Evolutionary conservation across 345 rosid species (phyloP), one percentile per base, ranked within the genome.

Genomic region (Pugionium dolabratum): DNA sequence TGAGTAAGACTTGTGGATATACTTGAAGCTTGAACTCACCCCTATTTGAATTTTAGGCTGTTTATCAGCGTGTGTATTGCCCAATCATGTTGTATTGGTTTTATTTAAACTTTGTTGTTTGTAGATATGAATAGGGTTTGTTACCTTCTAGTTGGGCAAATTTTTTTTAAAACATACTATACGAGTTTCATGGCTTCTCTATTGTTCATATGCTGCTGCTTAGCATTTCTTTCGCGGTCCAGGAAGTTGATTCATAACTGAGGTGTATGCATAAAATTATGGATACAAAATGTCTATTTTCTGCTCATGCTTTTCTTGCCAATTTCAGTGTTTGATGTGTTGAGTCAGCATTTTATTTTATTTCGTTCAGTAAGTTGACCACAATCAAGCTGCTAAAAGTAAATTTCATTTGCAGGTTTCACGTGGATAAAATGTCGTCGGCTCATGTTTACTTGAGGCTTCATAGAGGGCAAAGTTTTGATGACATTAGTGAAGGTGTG

Each of bases 361-460:
- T 52, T 2, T 18, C 0, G 26, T 34, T 61, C n/a, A 6, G 39
- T 32, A 47, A 37, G 29, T 31, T 62, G 39, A 34, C 33, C 37
- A 11, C 1, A 45, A 34, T 26, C 27, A 32, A 61, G n/a, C n/a
- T n/a, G n/a, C n/a, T n/a, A n/a, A n/a, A n/a, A n/a, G 4, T 61
- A 39, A 10, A 6, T 47, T 47, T 45, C 28, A 37, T 59, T 67
- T 52, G 74, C 78, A 94, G 99, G 99, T 94, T 94, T 69, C 99
- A 94, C 70, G 97, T 94, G 52, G 99, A 94, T 70, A 90, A 90
- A 75, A 94, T 94, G 97, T 94, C 99, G 31, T 94, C 99, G 31
- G 97, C 97, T 30, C 99, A 94, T 79, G 99, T 94, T 71, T 94
- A 94, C 80, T 32, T 94, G 58, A 84, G 99, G 81, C 80, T 94